These are phyloP conservation scores for Dicorynia guianensis DNA, from an alignment of 306 rosid genomes.

Conservation along the genomic window DNA sequence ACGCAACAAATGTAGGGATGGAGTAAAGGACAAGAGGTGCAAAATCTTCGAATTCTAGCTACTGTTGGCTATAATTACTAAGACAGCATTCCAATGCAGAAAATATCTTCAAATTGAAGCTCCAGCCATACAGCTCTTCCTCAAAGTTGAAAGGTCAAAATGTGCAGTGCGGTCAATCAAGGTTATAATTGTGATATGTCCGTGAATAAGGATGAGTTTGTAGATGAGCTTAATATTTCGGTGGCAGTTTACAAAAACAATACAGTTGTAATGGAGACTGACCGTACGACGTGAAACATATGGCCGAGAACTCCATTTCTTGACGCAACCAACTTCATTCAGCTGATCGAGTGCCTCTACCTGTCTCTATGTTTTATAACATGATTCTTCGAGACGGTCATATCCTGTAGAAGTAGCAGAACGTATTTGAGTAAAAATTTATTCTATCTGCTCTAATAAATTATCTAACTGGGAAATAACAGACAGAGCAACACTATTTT, in stretches of 20 bases:
- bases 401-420: too few relatives aligned
- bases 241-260: constrained; percentile 54
- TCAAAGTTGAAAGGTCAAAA: neutral
- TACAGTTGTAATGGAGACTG: constrained; percentile 70
- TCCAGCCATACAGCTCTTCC: neutral
- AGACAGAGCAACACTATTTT: too few relatives aligned
- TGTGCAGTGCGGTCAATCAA: too few relatives aligned
- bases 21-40: constrained; percentile 4
- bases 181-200: too few relatives aligned
- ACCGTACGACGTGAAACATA: constrained; percentile 92
- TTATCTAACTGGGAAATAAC: too few relatives aligned
- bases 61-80: neutral
- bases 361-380: too few relatives aligned
- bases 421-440: too few relatives aligned
- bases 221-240: neutral
- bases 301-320: constrained; percentile 98
- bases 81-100: constrained; percentile 7
- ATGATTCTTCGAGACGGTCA: too few relatives aligned
- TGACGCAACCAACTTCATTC: constrained; percentile 85
- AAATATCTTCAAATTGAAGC: constrained; percentile 5
- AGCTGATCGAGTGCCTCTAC: constrained; percentile 72
- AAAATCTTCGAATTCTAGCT: constrained; percentile 20
- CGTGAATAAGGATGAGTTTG: neutral
- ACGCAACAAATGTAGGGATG: neutral
- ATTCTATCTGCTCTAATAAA: too few relatives aligned